phyloP scores from a whole-genome alignment of 2,329 filamentous ascomycete genomes.

The Cercospora berteroae region DNA sequence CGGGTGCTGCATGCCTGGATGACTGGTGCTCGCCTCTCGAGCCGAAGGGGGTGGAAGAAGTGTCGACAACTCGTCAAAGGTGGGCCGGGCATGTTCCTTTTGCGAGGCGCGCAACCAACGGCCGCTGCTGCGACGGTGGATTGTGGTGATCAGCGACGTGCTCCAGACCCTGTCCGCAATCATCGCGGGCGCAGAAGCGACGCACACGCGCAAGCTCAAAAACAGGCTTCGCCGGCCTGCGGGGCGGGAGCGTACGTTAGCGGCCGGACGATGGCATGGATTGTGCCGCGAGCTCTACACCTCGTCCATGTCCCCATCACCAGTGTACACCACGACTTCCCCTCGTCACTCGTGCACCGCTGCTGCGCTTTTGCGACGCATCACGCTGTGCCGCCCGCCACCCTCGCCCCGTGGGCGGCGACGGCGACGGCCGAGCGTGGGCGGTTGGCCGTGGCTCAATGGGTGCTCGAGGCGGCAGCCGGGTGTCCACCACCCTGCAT shows the following conservation, averaged over 20 bases:
- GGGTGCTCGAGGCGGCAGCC: neutral
- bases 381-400: neutral
- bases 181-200: neutral
- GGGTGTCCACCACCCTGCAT: neutral
- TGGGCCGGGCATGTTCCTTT: constrained; percentile 3
- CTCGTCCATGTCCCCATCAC: neutral
- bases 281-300: neutral
- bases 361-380: neutral
- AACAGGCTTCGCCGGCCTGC: neutral
- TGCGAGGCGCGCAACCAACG: neutral
- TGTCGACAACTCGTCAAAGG: constrained; percentile 6
- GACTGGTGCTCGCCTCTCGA: neutral
- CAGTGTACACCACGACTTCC: neutral
- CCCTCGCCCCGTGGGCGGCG: neutral
- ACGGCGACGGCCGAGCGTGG: no score
- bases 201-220: neutral
- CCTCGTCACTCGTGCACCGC: neutral
- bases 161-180: constrained; percentile 3
- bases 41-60: neutral
- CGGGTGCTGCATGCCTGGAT: constrained; percentile 7
- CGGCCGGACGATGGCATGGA: neutral
- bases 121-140: neutral
- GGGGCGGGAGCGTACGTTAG: neutral
- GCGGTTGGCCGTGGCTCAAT: neutral
- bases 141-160: neutral